Evolutionary conservation across 345 rosid species (phyloP).

Genomic region (Ceriops decandra): DNA sequence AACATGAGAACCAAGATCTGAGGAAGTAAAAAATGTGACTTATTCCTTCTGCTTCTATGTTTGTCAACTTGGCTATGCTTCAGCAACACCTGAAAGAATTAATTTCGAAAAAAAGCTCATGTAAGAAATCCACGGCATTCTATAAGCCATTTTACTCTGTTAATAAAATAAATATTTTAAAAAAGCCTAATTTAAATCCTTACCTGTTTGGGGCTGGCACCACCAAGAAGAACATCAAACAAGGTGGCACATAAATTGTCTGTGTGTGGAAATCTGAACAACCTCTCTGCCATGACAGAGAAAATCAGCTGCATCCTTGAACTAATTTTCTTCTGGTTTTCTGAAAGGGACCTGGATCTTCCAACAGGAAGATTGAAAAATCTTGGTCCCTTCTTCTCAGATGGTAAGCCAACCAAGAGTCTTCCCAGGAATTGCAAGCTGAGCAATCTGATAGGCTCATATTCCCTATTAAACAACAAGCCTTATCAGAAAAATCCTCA

Average conservation of each 20-base stretch:
- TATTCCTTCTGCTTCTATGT: constrained; percentile 54
- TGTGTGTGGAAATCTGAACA: constrained; percentile 78
- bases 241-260: constrained; percentile 82
- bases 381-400: constrained; percentile 78
- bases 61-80: constrained; percentile 59
- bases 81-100: constrained; percentile 65
- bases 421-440: constrained; percentile 90
- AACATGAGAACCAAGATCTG: constrained; percentile 71
- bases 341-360: constrained; percentile 60
- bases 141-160: neutral
- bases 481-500: too few species aligned
- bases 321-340: constrained; percentile 49
- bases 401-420: constrained; percentile 80
- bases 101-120: constrained; percentile 12
- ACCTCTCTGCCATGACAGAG: constrained; percentile 63
- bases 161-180: constrained; percentile 5
- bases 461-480: constrained; percentile 48
- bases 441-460: constrained; percentile 87
- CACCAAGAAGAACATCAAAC: constrained; percentile 96
- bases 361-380: constrained; percentile 80
- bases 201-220: constrained; percentile 98
- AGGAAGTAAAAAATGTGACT: constrained; percentile 77
- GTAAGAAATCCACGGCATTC: neutral
- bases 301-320: constrained; percentile 66
- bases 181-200: constrained; percentile 16